Conservation (phyloP, 441 rosid genomes). For the Aquilaria agallochum region DNA sequence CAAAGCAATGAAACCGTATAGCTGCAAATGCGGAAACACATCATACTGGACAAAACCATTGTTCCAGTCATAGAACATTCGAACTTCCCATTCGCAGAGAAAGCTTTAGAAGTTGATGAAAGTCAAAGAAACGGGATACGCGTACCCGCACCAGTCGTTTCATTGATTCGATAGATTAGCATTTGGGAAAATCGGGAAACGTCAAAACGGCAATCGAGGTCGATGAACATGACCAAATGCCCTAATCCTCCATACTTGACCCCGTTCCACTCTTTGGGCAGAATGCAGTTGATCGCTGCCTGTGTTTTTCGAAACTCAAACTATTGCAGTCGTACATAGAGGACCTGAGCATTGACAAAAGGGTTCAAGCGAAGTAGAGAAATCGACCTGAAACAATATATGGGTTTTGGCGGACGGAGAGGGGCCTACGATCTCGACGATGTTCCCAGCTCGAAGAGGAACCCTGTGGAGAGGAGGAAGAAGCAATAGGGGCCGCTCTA, state of each 20-base stretch:
- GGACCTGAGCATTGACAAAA: neutral
- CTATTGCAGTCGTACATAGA: neutral
- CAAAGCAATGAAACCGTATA: neutral
- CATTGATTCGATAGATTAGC: conserved; percentile 49
- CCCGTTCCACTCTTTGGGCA: conserved; percentile 67
- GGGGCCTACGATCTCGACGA: conserved; percentile 71
- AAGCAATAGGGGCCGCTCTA: conserved; percentile 43
- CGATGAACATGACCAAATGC: conserved; percentile 51
- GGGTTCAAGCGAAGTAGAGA: neutral
- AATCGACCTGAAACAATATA: conserved; percentile 45
- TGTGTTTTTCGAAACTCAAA: conserved; percentile 1
- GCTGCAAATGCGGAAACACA: neutral
- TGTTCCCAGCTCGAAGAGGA: conserved; percentile 72
- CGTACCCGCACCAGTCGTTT: conserved; percentile 26
- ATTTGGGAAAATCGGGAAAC: conserved; percentile 51
- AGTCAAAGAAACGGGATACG: too few relatives aligned
- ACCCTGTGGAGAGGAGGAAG: conserved; percentile 61
- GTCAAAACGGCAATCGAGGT: conserved; percentile 81
- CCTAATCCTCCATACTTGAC: conserved; percentile 65
- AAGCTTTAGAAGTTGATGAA: too few relatives aligned
- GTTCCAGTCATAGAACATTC: too few relatives aligned
- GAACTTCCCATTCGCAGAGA: too few relatives aligned
- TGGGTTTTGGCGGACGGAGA: conserved; percentile 80
- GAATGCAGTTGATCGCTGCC: conserved; percentile 66
- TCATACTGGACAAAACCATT: too few relatives aligned